Evolutionary conservation across 495 filamentous ascomycete species (phyloP), one percentile per base, ranked within the genome.

Genomic region (Durotheca rogersii): DNA sequence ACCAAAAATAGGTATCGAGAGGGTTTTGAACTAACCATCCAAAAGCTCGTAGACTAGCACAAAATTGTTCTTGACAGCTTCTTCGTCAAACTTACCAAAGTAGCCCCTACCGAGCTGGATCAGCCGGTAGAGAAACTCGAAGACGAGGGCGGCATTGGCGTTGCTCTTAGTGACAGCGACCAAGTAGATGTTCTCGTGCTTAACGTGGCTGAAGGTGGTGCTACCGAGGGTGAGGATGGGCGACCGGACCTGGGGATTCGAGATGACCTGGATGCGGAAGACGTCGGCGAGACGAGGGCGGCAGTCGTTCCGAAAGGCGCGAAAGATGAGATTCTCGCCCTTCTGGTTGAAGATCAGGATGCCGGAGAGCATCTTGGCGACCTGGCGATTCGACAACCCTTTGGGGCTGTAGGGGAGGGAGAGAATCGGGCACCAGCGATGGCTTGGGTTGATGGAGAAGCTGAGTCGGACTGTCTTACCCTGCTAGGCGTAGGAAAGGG

Each of bases 31-130:
- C 77, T 42, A 51, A 94, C 91, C 91, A 73, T 99, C 94, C 47
- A 99, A 76, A 46, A 99, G 80, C 78, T 99, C 94, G 72, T 99
- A 99, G 35, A 99, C 89, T 46, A 97, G 75, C 52, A 99, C 94
- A 71, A 99, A 99, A 70, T 99, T 99, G 67, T 95, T 96, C 82
- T 99, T 99, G 52, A 99, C 91, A 33, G 93, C 94, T 69, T 99
- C 93, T 78, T 99, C 93, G 67, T 99, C 93, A 60, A 99, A 94
- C 67, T 97, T 96, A 57, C 89, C 93, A 78, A 99, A 99, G 69
- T 99, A 99, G 45, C 88, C 85, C 72, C 86, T 91, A 47, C 93
- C 93, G 63, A 99, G 76, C 65, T 84, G 78, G 47, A 96, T 85
- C 60, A 99, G 74, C 58, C 92, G 81, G 72, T 96, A 96, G 47